phyloP scores from a whole-genome alignment of 2,329 filamentous ascomycete genomes.

The Neofusicoccum laricinum region DNA sequence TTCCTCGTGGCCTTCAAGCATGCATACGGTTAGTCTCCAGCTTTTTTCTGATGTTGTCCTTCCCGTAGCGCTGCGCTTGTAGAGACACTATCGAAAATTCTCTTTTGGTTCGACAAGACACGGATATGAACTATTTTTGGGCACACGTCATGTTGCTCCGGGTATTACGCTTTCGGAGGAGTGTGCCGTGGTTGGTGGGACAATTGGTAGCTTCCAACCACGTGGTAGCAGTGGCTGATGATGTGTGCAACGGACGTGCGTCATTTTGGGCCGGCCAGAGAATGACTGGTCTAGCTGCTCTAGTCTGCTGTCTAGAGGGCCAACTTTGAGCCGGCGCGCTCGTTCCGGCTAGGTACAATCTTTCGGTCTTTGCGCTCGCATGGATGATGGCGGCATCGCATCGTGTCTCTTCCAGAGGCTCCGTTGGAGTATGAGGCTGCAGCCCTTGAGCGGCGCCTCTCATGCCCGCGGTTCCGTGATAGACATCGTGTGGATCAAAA shows the following conservation, averaged over 20 bases:
- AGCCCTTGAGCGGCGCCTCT: too few relatives aligned
- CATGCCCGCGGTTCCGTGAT: too few relatives aligned
- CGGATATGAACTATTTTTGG: background rate
- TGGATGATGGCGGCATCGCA: too few relatives aligned
- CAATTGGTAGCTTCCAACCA: background rate
- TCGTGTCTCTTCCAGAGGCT: too few relatives aligned
- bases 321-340: too few relatives aligned
- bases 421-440: too few relatives aligned
- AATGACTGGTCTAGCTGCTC: background rate
- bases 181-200: background rate
- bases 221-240: background rate
- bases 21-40: background rate
- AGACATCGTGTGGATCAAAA: too few relatives aligned
- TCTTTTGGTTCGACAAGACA: background rate
- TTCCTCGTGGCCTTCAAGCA: background rate
- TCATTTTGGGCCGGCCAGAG: background rate
- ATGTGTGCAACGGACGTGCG: background rate
- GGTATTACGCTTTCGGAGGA: background rate
- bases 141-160: background rate
- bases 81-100: background rate
- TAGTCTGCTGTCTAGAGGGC: too few relatives aligned
- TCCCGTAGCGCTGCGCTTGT: slow-evolving; percentile 3
- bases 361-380: too few relatives aligned
- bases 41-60: background rate
- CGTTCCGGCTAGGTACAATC: too few relatives aligned